phyloP scores from a whole-genome alignment of 2,329 filamentous ascomycete species.

The Ascocoryne sarcoides region DNA sequence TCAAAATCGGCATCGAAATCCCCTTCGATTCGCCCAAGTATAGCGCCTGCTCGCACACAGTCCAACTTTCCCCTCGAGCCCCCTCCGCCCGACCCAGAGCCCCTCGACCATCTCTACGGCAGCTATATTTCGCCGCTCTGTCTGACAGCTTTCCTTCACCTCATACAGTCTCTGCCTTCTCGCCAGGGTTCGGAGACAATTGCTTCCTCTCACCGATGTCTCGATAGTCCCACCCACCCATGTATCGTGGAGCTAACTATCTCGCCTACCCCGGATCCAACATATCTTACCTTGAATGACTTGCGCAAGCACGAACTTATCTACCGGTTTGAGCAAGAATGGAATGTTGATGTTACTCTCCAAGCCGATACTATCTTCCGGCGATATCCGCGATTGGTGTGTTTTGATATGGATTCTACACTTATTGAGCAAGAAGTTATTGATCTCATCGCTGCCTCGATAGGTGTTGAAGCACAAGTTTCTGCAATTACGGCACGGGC shows the following conservation, averaged over 20 bases:
- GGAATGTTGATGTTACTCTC: conserved; percentile 78
- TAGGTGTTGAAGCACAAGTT: conserved; percentile 75
- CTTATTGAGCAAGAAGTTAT: conserved; percentile 97
- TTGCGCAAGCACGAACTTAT: conserved; percentile 73
- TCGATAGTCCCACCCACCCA: conserved; percentile 52
- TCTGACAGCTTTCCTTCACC: conserved; percentile 56
- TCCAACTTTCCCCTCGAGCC: conserved; percentile 53
- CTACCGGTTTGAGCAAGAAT: conserved; percentile 77
- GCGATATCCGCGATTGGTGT: conserved; percentile 73
- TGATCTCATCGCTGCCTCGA: conserved; percentile 79
- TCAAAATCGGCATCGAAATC: conserved; percentile 8
- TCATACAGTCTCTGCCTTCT: conserved; percentile 54
- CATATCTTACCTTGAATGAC: conserved; percentile 59
- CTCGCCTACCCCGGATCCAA: conserved; percentile 48
- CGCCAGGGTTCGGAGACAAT: conserved; percentile 41
- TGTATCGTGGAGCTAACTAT: conserved; percentile 59
- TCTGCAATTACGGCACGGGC: conserved; percentile 84
- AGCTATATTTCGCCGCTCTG: conserved; percentile 57
- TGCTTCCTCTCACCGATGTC: conserved; percentile 53
- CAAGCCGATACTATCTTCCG: conserved; percentile 67
- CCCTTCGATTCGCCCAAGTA: conserved; percentile 27
- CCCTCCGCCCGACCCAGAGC: conserved; percentile 42
- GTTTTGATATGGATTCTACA: conserved; percentile 99
- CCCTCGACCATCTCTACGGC: conserved; percentile 57
- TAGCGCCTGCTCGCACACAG: conserved; percentile 50